Conservation (phyloP, 192 early-diverging fungal genomes). For the Coemansia aciculifera region DNA sequence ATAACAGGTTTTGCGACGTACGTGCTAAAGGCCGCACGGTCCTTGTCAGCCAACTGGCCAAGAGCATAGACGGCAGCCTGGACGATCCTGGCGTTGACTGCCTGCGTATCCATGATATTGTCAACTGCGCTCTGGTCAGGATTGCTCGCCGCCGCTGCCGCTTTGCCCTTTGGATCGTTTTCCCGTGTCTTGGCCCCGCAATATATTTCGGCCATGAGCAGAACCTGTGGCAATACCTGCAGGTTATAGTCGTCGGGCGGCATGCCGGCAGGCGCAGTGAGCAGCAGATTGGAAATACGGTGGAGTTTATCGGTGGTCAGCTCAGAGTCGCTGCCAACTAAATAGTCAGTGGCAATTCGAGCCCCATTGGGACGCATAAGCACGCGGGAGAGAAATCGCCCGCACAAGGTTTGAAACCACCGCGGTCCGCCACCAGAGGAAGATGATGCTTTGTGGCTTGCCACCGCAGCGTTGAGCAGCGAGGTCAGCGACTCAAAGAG, state of each 20-base stretch:
- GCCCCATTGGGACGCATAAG: constrained; percentile 66
- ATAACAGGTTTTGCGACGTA: constrained; percentile 56
- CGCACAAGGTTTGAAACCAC: constrained; percentile 70
- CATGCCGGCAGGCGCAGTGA: constrained; percentile 28
- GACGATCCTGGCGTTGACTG: constrained; percentile 7
- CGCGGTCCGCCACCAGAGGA: constrained; percentile 24
- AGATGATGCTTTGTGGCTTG: constrained; percentile 20
- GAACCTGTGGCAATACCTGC: constrained; percentile 29
- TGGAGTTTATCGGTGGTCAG: constrained; percentile 31
- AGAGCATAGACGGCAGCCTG: constrained; percentile 32
- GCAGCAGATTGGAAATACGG: constrained; percentile 31
- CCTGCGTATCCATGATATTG: constrained; percentile 9
- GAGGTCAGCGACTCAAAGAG: constrained; percentile 68
- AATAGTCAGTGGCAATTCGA: constrained; percentile 65
- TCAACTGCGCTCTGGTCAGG: constrained; percentile 7
- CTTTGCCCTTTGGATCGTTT: background rate
- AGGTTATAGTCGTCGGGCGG: constrained; percentile 8
- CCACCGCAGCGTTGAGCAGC: constrained; percentile 60
- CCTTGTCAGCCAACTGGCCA: constrained; percentile 18
- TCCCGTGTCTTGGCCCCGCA: background rate
- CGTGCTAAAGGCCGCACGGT: constrained; percentile 14
- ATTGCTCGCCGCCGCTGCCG: background rate
- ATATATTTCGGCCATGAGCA: constrained; percentile 2
- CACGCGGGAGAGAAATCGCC: constrained; percentile 67
- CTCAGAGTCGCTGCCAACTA: constrained; percentile 58